These are phyloP conservation scores for Erodium chrysanthum DNA, from an alignment of 441 rosid genomes.

Conservation along the genomic window DNA sequence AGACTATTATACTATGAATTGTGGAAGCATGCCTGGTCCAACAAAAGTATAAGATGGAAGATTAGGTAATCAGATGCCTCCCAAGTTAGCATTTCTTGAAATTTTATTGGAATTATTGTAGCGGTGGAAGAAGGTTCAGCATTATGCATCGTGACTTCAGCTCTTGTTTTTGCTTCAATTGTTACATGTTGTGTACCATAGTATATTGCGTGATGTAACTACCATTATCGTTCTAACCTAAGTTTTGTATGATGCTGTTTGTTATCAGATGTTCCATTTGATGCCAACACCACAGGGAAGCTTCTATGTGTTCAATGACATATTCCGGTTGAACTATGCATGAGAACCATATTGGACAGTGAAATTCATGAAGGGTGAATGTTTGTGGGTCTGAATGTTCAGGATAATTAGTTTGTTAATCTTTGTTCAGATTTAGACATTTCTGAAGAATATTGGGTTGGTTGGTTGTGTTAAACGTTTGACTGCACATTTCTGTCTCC, in stretches of 20 bases:
- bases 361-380: no score
- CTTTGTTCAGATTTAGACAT: constrained; percentile 23
- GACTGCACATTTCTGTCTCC: constrained; percentile 19
- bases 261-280: constrained; percentile 82
- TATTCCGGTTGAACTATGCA: constrained; percentile 95
- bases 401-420: constrained; percentile 21
- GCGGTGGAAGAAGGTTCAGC: no score
- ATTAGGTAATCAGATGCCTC: no score
- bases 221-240: not conserved
- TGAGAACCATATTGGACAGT: constrained; percentile 25
- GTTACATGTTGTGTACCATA: not conserved
- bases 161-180: not conserved
- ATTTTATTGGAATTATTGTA: no score
- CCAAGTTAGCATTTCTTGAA: no score
- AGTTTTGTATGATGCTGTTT: not conserved
- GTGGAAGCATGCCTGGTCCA: no score
- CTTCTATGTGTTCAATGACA: constrained; percentile 85
- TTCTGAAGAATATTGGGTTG: constrained; percentile 15
- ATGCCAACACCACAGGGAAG: constrained; percentile 85
- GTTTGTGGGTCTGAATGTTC: constrained; percentile 8
- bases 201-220: not conserved
- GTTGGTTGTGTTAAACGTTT: constrained; percentile 20
- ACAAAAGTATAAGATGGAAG: no score
- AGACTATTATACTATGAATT: no score
- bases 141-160: not conserved